Percentiles rank a stretch among this genome's conserved stretches.
phyloP scores from a whole-genome alignment of 768 basidiomycete species.

The Mrakia frigida region DNA sequence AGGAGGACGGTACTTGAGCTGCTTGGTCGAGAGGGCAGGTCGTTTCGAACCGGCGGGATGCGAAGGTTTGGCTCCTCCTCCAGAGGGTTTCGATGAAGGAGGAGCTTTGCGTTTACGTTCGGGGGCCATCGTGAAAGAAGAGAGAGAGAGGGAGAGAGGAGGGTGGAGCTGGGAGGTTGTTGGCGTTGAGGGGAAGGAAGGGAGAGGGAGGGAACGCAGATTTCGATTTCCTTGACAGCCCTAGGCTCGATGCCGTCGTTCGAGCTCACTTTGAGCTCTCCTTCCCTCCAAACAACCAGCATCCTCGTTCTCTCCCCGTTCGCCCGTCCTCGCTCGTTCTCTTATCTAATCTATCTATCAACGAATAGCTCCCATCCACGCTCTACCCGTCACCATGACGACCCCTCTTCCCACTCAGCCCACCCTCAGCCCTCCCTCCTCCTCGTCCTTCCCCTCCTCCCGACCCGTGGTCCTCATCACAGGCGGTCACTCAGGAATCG shows the following conservation, averaged over 20 bases:
- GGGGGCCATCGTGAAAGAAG: constrained; percentile 19
- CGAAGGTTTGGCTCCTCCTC: constrained; percentile 11
- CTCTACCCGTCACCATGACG: no score
- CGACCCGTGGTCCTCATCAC: neutral
- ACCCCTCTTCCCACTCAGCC: no score
- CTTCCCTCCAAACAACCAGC: no score
- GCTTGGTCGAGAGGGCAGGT: neutral
- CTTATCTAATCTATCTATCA: no score
- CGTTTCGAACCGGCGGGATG: neutral
- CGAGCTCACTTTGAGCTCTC: neutral
- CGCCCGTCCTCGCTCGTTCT: no score
- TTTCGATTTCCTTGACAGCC: neutral
- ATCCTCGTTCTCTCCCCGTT: no score
- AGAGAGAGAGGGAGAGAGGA: neutral
- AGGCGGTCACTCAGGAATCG: neutral
- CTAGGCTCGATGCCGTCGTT: neutral
- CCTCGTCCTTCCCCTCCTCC: neutral
- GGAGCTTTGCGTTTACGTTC: constrained; percentile 33
- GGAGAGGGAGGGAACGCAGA: neutral
- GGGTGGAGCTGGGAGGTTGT: neutral
- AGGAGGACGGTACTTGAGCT: constrained; percentile 12
- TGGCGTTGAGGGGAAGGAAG: neutral
- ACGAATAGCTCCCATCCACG: no score
- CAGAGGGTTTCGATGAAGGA: constrained; percentile 7
- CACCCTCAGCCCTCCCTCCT: neutral